phyloP scores from a whole-genome alignment of 768 basidiomycete species.

The Phlegmacium glaucopus region DNA sequence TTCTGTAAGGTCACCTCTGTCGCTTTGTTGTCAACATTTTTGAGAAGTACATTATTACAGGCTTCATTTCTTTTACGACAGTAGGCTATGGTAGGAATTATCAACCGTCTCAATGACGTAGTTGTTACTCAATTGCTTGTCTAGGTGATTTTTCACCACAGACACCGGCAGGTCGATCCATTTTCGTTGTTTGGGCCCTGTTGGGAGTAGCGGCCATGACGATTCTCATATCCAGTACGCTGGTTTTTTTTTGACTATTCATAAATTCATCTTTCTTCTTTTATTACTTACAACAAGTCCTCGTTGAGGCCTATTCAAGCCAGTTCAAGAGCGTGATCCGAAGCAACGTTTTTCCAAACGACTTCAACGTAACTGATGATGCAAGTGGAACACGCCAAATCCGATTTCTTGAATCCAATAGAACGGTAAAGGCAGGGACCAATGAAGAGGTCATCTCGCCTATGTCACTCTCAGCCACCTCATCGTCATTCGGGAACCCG shows the following conservation, averaged over 20 bases:
- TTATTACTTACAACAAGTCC: conserved; percentile 4
- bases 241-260: background rate
- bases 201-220: conserved; percentile 77
- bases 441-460: background rate
- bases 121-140: background rate
- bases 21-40: background rate
- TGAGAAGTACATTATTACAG: conserved; percentile 28
- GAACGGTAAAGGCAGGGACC: background rate
- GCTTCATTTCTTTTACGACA: conserved; percentile 70
- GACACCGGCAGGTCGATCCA: conserved; percentile 66
- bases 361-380: background rate
- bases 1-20: conserved; percentile 51
- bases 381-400: background rate
- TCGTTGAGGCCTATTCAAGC: conserved; percentile 59
- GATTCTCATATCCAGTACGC: conserved; percentile 64
- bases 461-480: background rate
- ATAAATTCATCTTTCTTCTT: background rate
- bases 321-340: conserved; percentile 60
- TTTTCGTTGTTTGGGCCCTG: conserved; percentile 79
- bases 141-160: conserved; percentile 58
- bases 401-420: background rate
- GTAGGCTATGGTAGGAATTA: conserved; percentile 57
- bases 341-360: conserved; percentile 20
- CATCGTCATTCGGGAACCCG: background rate
- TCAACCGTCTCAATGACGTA: background rate